Conservation (phyloP, 202 grass and related monocot genomes). For the Musa balbisiana region DNA sequence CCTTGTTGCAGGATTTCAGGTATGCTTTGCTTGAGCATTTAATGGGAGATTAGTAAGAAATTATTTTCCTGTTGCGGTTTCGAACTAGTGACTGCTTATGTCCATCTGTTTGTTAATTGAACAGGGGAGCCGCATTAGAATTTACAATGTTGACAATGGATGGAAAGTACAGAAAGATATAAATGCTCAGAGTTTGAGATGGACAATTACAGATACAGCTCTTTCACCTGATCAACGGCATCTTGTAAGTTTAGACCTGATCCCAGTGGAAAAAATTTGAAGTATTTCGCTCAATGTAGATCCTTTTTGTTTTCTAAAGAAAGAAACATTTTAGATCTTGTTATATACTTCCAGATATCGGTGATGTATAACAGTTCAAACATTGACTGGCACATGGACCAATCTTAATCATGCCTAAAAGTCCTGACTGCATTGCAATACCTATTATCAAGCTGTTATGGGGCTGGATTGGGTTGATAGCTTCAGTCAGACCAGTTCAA, state of each 20-base stretch:
- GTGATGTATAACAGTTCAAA: too few species aligned
- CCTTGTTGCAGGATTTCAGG: constrained; percentile 63
- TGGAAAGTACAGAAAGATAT: constrained; percentile 84
- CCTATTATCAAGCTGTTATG: too few species aligned
- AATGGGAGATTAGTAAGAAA: neutral
- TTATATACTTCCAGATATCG: too few species aligned
- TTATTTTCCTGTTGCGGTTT: neutral
- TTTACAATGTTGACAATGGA: constrained; percentile 51
- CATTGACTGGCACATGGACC: too few species aligned
- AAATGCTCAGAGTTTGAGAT: constrained; percentile 60
- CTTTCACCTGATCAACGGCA: constrained; percentile 60
- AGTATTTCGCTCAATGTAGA: neutral
- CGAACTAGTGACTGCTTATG: neutral
- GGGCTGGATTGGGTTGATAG: too few species aligned
- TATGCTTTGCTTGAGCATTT: constrained; percentile 19
- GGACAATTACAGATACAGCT: constrained; percentile 82
- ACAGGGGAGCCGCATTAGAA: constrained; percentile 76
- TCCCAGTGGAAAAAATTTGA: neutral
- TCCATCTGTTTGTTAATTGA: constrained; percentile 24
- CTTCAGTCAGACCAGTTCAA: too few species aligned
- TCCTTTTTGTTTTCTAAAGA: neutral
- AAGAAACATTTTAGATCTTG: too few species aligned
- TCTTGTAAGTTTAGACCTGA: constrained; percentile 47
- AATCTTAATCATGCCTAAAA: too few species aligned
- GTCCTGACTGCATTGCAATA: too few species aligned